These are phyloP conservation scores for Xerocomus amazonicus DNA, from an alignment of 1,284 basidiomycete genomes.

Conservation along the genomic window DNA sequence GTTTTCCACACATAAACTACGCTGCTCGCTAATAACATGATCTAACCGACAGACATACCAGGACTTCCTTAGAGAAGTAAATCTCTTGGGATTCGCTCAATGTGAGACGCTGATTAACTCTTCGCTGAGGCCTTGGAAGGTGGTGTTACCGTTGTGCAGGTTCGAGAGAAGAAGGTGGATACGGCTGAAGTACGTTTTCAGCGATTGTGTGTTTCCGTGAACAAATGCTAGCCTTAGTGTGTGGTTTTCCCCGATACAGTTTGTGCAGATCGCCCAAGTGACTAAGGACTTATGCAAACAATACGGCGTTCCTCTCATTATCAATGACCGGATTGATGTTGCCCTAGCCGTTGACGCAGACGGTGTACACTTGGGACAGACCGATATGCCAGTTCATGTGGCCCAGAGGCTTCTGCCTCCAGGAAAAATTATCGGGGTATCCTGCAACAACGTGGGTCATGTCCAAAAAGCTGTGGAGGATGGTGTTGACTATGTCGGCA, in stretches of 20 bases:
- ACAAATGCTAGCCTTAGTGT: not conserved
- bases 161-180: conserved; percentile 81
- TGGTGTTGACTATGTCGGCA: conserved; percentile 82
- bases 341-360: conserved; percentile 74
- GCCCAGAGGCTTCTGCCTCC: conserved; percentile 72
- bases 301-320: conserved; percentile 82
- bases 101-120: not conserved
- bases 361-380: conserved; percentile 90
- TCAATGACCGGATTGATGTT: conserved; percentile 91
- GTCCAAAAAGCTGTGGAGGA: conserved; percentile 54
- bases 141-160: conserved; percentile 87
- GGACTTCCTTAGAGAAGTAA: conserved; percentile 74
- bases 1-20: conserved; percentile 7
- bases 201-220: not conserved
- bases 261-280: conserved; percentile 70
- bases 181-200: conserved; percentile 62
- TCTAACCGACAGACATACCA: conserved; percentile 58
- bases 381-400: conserved; percentile 74
- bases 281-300: conserved; percentile 76
- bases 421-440: conserved; percentile 77
- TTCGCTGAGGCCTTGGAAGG: conserved; percentile 66
- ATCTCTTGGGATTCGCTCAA: not conserved
- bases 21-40: conserved; percentile 1
- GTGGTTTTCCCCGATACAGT: conserved; percentile 43
- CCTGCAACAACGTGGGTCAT: conserved; percentile 70